Base-by-base conservation (phyloP, 179 eudicot genomes). In the Drosera spatulata region DNA sequence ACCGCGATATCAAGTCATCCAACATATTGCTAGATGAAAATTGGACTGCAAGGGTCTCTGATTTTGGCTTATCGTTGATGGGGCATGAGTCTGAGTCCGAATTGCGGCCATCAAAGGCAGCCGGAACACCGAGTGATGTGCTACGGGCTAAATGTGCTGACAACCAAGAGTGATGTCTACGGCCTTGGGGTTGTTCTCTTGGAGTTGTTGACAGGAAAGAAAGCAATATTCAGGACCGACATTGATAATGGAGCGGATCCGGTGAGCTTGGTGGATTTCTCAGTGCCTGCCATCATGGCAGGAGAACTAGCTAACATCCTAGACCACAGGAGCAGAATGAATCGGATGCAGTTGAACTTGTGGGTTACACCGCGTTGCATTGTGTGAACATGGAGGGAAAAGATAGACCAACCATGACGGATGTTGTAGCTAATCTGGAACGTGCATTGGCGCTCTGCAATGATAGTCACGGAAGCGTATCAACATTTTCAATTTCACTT, bases 81-180 rank as follows among this genome's bases (percentile, higher is more conserved):
- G 86, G 88, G 15, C 88, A 87, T 2, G 86, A 74, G 33, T 47
- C 77, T 0, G 79, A 71, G 38, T 62, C 54, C 1, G 84, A 81
- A 10, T 81, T 65, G 39, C 58, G 78, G 60, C 86, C 96, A 0
- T 43, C 58, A 1, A 88, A 78, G 70, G 95, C 96, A 7, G 99
- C 86, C 0, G 99, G 99, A 14, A 93, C 99, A 1, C 99, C 0
- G 96, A 93, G n/a, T n/a, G n/a, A n/a, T n/a, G 76, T 93, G 86
- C 64, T 93, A 89, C 22, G 82, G 87, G 41, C 74, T 93, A 50
- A 93, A 86, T 64, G 90, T 93, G 42, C 43, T 93, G 45, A 93
- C 99, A 5, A 72, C 85, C 7, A 93, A 93, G 73, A 89, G 93
- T 42, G 99, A 93, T 65, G 96, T 93, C 0, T 93, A 93, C 60